Base-by-base conservation (phyloP, 2,329 filamentous ascomycete species). In the Onygena corvina region DNA sequence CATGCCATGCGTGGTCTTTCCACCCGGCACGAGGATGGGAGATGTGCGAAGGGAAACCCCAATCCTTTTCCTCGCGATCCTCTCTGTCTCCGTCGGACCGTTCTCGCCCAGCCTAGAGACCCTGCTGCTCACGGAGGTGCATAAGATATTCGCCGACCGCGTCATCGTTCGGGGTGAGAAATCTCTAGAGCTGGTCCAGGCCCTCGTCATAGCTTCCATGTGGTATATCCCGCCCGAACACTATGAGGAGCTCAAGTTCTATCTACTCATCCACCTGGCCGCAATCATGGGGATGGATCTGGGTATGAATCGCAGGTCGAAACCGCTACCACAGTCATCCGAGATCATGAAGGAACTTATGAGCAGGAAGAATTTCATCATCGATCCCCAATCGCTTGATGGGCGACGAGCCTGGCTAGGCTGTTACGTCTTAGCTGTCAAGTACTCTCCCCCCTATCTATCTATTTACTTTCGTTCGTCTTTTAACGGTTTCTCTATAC, bases 231-330 rank as follows among this genome's bases (percentile, higher is more conserved):
- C 86, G 12, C 87, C 87, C 0, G 81, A 90, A 56, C 77, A 84
- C 58, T 85, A 85, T 52, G 86, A 93, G 59, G 84, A 92, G 66
- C 78, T 90, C 60, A 92, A 92, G 61, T 93, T 92, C 63, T 94
- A 92, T 67, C 85, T 90, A 68, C 76, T 92, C 56, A 80, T 87
- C 40, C 86, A 94, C 62, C 79, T 86, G 60, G 83, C 84, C 1
- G 82, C 82, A 44, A 76, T 86, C 57, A 86, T 94, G 81, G 83
- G 83, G 21, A 80, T 93, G 49, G 87, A 94, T 57, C 76, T 94
- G 29, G 87, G 87, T 0, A 76, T 94, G 4, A 84, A 82, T 12
- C 76, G 77, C 54, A 71, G 73, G 55, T 63, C 65, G 53, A 70
- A 61, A 57, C 55, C 57, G 54, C 63, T 65, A 58, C 40, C 53